Percentiles rank a stretch among this genome's conserved stretches.
Evolutionary conservation across 495 filamentous ascomycete genomes (phyloP).

Genomic region (Penicillium flavigenum): DNA sequence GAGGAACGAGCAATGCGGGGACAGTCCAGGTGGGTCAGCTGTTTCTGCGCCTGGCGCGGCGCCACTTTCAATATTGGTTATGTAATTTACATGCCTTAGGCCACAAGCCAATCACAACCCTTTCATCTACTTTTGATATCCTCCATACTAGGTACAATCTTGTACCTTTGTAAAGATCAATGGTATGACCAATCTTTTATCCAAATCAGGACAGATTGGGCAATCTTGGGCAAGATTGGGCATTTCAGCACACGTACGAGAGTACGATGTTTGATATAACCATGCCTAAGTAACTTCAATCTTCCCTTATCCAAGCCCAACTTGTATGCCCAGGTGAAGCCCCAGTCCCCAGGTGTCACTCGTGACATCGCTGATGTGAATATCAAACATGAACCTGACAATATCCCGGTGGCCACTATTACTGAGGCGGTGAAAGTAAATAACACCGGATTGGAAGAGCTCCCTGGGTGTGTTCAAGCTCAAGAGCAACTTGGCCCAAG

Average conservation of each 20-base stretch:
- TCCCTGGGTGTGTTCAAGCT: neutral
- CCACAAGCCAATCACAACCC: neutral
- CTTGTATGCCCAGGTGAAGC: neutral
- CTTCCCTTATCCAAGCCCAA: neutral
- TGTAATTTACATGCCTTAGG: neutral
- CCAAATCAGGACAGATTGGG: neutral
- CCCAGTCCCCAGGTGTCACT: neutral
- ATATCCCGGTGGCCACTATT: neutral
- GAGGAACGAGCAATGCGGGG: slow-evolving; percentile 14
- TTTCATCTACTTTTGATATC: neutral
- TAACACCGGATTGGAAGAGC: neutral
- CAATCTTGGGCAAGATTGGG: neutral
- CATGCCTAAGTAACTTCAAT: neutral
- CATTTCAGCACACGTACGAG: neutral
- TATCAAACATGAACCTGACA: neutral
- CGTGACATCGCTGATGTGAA: neutral
- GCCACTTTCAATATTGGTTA: slow-evolving; percentile 11
- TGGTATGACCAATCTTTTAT: neutral
- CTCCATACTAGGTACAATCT: neutral
- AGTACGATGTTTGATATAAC: neutral
- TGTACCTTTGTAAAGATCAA: neutral
- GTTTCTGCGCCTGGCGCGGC: slow-evolving; percentile 14
- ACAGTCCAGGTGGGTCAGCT: slow-evolving; percentile 11
- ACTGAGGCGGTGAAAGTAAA: neutral
- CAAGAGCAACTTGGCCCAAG: no score